phyloP scores from a whole-genome alignment of 1,139 yeast genomes.

The Taphrina confusa region DNA sequence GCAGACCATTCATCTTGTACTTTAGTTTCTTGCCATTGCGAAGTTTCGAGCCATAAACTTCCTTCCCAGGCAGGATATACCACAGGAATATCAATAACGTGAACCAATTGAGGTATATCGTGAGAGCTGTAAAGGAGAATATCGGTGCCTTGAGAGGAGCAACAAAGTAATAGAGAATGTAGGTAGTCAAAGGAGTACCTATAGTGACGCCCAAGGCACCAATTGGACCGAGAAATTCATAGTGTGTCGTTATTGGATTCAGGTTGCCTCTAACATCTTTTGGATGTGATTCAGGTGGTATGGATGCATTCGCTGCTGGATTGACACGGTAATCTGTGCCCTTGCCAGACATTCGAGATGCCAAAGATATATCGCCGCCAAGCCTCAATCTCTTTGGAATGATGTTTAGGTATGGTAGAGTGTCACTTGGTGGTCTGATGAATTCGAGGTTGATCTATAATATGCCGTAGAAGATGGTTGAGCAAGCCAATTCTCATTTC shows the following conservation, averaged over 20 bases:
- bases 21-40: slow-evolving; percentile 71
- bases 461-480: too few relatives aligned
- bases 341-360: not conserved
- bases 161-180: slow-evolving; percentile 57
- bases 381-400: too few relatives aligned
- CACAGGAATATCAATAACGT: slow-evolving; percentile 64
- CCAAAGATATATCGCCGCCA: not conserved
- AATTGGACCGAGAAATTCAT: slow-evolving; percentile 73
- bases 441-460: not conserved
- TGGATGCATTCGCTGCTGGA: not conserved
- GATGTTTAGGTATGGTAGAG: too few relatives aligned
- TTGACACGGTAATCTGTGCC: slow-evolving; percentile 4
- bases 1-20: slow-evolving; percentile 78
- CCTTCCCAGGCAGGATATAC: slow-evolving; percentile 69
- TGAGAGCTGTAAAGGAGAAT: slow-evolving; percentile 57
- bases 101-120: slow-evolving; percentile 75
- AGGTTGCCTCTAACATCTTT: too few relatives aligned
- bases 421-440: not conserved
- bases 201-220: slow-evolving; percentile 71
- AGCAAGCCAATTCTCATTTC: slow-evolving; percentile 5
- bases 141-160: slow-evolving; percentile 46
- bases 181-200: slow-evolving; percentile 66
- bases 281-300: too few relatives aligned
- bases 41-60: slow-evolving; percentile 64
- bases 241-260: slow-evolving; percentile 55